Percentiles rank a stretch among this genome's conserved stretches.
These are phyloP conservation scores for Phytopythium ostracodes DNA, from an alignment of 352 stramenopile genomes.

Conservation along the genomic window DNA sequence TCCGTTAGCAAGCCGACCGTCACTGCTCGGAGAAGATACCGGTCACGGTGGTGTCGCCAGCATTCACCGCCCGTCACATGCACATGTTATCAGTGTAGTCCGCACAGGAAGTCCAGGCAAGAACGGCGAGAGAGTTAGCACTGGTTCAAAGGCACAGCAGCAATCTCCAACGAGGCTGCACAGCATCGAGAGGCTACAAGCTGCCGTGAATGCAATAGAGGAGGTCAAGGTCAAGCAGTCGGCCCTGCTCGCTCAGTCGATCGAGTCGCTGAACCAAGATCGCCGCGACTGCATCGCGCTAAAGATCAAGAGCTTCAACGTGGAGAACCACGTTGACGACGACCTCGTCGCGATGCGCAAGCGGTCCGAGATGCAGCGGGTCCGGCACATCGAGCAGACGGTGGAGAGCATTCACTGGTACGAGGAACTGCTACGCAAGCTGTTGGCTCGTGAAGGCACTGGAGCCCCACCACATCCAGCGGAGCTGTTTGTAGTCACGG, in stretches of 20 bases:
- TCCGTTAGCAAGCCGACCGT: background rate
- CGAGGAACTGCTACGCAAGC: constrained; percentile 36
- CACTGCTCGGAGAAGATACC: background rate
- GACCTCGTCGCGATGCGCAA: constrained; percentile 54
- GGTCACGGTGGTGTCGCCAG: background rate
- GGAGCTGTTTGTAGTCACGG: constrained; percentile 50
- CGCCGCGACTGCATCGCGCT: constrained; percentile 43
- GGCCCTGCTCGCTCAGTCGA: constrained; percentile 25
- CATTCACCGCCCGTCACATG: constrained; percentile 7
- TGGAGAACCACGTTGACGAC: constrained; percentile 27
- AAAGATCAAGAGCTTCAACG: constrained; percentile 46
- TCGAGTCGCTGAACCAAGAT: constrained; percentile 45
- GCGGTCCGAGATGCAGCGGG: constrained; percentile 35
- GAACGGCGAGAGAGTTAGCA: background rate
- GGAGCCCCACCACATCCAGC: constrained; percentile 28
- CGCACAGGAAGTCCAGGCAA: background rate
- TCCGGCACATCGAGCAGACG: constrained; percentile 19
- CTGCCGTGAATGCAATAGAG: constrained; percentile 41
- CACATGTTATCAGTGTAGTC: background rate
- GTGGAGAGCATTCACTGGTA: constrained; percentile 45
- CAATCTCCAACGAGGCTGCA: constrained; percentile 17
- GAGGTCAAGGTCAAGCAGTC: constrained; percentile 34
- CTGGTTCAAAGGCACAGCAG: background rate
- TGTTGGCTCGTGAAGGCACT: constrained; percentile 33
- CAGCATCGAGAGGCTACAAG: constrained; percentile 55